These are phyloP conservation scores for Casuarina cunninghamiana DNA, from an alignment of 306 rosid genomes.

Conservation along the genomic window DNA sequence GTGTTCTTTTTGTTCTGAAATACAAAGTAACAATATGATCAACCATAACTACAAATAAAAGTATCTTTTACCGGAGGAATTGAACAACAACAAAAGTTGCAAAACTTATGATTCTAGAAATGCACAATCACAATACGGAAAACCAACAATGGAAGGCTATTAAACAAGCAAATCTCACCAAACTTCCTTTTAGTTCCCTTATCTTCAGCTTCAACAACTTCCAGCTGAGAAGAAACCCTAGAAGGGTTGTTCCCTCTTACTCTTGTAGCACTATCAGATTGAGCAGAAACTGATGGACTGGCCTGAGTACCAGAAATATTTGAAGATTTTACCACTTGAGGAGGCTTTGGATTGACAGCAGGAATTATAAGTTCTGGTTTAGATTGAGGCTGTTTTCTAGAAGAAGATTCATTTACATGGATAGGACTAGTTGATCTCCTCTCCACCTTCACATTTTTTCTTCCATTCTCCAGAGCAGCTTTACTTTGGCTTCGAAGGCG, in stretches of 20 bases:
- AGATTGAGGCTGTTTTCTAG: constrained; percentile 36
- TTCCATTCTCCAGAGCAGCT: constrained; percentile 23
- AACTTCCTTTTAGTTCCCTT: constrained; percentile 71
- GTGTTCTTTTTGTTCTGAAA: constrained; percentile 82
- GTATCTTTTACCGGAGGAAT: constrained; percentile 3
- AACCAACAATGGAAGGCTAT: constrained; percentile 11
- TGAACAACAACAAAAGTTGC: constrained; percentile 13
- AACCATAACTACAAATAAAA: constrained; percentile 25
- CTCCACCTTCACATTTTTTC: constrained; percentile 55
- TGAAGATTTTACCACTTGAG: constrained; percentile 42
- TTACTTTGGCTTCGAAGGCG: constrained; percentile 59
- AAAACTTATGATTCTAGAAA: constrained; percentile 9
- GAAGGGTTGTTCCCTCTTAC: constrained; percentile 45
- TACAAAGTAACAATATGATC: constrained; percentile 20
- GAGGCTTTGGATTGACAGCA: constrained; percentile 49
- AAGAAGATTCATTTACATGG: constrained; percentile 37
- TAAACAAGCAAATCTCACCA: constrained; percentile 49
- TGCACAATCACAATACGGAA: neutral
- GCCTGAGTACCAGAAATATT: constrained; percentile 38
- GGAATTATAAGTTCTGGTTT: constrained; percentile 78
- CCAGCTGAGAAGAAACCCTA: constrained; percentile 43
- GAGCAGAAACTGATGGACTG: constrained; percentile 36
- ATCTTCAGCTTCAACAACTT: constrained; percentile 47
- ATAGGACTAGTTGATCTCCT: constrained; percentile 54
- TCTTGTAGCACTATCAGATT: constrained; percentile 31